These are phyloP conservation scores for Senecio squalidus DNA, from an alignment of 140 eudicot species.

Conservation along the genomic window DNA sequence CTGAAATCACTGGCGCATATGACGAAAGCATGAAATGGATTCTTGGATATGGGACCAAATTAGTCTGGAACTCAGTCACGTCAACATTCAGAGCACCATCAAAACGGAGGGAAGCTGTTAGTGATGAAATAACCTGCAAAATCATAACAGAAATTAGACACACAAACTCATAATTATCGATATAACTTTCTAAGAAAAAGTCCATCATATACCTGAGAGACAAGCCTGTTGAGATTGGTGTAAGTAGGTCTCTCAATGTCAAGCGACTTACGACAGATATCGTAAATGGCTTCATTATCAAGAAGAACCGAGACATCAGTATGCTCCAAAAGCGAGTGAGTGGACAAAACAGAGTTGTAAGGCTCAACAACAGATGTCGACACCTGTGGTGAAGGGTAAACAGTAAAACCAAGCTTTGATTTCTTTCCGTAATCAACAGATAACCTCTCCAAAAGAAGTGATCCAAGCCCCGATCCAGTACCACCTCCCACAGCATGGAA, in stretches of 20 bases:
- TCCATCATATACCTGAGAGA: slow-evolving; percentile 55
- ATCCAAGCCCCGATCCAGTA: slow-evolving; percentile 73
- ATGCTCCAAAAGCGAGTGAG: slow-evolving; percentile 74
- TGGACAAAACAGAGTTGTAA: slow-evolving; percentile 73
- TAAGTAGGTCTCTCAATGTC: slow-evolving; percentile 77
- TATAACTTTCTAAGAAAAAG: not conserved
- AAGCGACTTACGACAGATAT: slow-evolving; percentile 69
- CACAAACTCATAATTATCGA: too few relatives aligned
- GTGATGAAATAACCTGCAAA: slow-evolving; percentile 67
- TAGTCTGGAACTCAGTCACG: slow-evolving; percentile 78
- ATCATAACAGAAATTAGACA: not conserved
- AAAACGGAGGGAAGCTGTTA: slow-evolving; percentile 71
- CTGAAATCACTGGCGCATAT: not conserved
- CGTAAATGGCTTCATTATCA: slow-evolving; percentile 73
- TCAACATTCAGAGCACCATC: slow-evolving; percentile 84
- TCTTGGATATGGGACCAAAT: slow-evolving; percentile 36
- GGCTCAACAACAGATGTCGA: slow-evolving; percentile 87
- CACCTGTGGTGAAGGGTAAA: slow-evolving; percentile 79
- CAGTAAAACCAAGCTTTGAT: slow-evolving; percentile 73
- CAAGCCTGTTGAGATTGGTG: slow-evolving; percentile 72
- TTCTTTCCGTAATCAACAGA: slow-evolving; percentile 75
- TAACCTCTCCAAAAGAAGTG: slow-evolving; percentile 55
- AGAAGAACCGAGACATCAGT: slow-evolving; percentile 77
- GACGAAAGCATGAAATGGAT: not conserved
- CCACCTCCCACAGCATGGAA: slow-evolving; percentile 90